A percentile compares a stretch with the other conserved stretches of the same genome.
Evolutionary conservation across 2,329 filamentous ascomycete species (phyloP).

Genomic region (Teratosphaeria nubilosa): DNA sequence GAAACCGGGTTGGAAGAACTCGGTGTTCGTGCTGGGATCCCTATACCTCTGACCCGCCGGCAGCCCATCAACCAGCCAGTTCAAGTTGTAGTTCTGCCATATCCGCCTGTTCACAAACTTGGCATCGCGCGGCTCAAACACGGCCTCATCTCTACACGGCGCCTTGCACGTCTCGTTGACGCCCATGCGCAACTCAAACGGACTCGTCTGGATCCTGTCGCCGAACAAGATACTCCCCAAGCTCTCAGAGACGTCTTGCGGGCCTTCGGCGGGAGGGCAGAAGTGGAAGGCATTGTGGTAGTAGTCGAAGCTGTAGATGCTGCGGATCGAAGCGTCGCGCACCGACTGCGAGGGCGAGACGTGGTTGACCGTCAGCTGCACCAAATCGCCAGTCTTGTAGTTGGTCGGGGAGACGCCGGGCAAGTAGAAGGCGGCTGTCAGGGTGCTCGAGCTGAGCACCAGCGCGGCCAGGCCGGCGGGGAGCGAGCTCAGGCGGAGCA

Average conservation of each 20-base stretch:
- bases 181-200: conserved; percentile 79
- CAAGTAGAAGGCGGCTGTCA: conserved; percentile 61
- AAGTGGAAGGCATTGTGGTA: conserved; percentile 83
- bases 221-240: conserved; percentile 95
- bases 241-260: conserved; percentile 74
- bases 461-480: conserved; percentile 1
- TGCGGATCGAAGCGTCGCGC: conserved; percentile 71
- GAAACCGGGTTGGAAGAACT: conserved; percentile 89
- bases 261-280: conserved; percentile 68
- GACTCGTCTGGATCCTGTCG: conserved; percentile 93
- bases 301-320: conserved; percentile 94
- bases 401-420: conserved; percentile 91
- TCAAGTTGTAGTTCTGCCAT: conserved; percentile 76
- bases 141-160: conserved; percentile 55
- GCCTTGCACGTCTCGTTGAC: conserved; percentile 79
- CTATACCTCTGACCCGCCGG: conserved; percentile 76
- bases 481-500: conserved; percentile 25
- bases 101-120: conserved; percentile 78
- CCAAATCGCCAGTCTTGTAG: conserved; percentile 68
- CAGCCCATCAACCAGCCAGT: conserved; percentile 91
- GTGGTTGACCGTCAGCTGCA: conserved; percentile 86
- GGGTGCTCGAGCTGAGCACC: conserved; percentile 1
- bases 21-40: conserved; percentile 64
- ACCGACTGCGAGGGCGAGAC: conserved; percentile 75
- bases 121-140: conserved; percentile 55